Base-by-base conservation (phyloP, 78 protist genomes). In the Cyanophora paradoxa region DNA sequence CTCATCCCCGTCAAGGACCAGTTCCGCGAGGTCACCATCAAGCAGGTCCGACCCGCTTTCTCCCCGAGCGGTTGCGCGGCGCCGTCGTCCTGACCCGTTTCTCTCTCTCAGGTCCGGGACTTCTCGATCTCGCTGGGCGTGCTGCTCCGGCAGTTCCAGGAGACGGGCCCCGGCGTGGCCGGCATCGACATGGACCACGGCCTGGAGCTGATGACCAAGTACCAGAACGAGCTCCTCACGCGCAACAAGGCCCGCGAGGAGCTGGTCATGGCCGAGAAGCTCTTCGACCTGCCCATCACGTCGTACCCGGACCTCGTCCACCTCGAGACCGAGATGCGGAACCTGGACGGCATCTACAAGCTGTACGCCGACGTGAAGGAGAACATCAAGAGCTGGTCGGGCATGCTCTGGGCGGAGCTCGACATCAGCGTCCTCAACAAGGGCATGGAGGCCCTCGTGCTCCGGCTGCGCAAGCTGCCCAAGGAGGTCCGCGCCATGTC, bases 371-470 rank as follows among this genome's bases (percentile, higher is more conserved):
- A 71, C 5, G 62, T 73, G 64, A 63, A 62, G 61, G 64, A n/a
- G n/a, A n/a, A n/a, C n/a, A n/a, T n/a, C n/a, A n/a, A n/a, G n/a
- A 13, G 24, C 22, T 92, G 94, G 94, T 31, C 79, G 17, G 1
- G 11, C 28, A 81, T 77, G 31, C 83, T 59, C n/a, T 92, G 92
- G 92, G 28, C 46, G 17, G 84, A 90, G 34, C 66, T 92, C 30
- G 79, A 83, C 70, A 39, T 90, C 8, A 63, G 20, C 6, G 85
- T 48, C 13, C 48, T 92, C n/a, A 17, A 26, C n/a, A 19, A 36
- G 31, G 85, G 81, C n/a, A 57, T 68, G 5, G 86, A 83, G 28
- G 77, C 0, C 26, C 70, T 63, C 31, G n/a, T 62, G 34, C 0
- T 11, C 59, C 34, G 22, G 13, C 28, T 83, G 39, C 37, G 63